Base-by-base conservation (phyloP, 2,329 filamentous ascomycete species). In the Cladosporium sp. region DNA sequence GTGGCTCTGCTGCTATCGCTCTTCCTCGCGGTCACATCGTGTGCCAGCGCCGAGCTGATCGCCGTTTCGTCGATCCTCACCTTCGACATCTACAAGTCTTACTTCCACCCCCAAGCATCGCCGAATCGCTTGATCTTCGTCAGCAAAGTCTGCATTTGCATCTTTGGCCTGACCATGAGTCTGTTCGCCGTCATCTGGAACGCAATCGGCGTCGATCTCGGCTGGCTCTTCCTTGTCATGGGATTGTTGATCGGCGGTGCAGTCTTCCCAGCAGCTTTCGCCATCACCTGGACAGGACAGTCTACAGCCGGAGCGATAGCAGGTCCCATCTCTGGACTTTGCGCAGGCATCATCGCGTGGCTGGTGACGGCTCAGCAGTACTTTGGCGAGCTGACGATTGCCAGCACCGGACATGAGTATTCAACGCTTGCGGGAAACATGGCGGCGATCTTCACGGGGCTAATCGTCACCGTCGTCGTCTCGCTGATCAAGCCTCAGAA, bases 231-330 rank as follows among this genome's bases (percentile, higher is more conserved):
- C 44, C 70, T 69, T 2, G 75, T 79, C 21, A 78, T 81, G 72
- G 79, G 78, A 31, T 73, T 81, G 16, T 71, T 80, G 0, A 80
- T 82, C 8, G 78, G 78, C 6, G 78, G 77, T 7, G 80, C 78
- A 1, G 77, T 81, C 7, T 78, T 82, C 58, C 82, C 82, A 0
- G 72, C 82, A 4, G 78, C 79, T 1, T 70, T 83, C 5, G 79
- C 81, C 0, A 71, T 84, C 0, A 73, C 79, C 29, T 83, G 81
- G 81, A 78, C 77, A 1, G 71, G 80, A 0, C 82, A 84, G 71
- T 82, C 81, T 0, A 77, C 76, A 16, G 67, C 79, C 2, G 82
- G 81, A 0, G 80, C 82, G 0, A 78, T 83, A 1, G 71, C 81
- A 5, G 80, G 81, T 0, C 80, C 82, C 0, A 78, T 82, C 5